Conservation (phyloP, 108 stramenopile genomes). For the Epipyxis sp. region DNA sequence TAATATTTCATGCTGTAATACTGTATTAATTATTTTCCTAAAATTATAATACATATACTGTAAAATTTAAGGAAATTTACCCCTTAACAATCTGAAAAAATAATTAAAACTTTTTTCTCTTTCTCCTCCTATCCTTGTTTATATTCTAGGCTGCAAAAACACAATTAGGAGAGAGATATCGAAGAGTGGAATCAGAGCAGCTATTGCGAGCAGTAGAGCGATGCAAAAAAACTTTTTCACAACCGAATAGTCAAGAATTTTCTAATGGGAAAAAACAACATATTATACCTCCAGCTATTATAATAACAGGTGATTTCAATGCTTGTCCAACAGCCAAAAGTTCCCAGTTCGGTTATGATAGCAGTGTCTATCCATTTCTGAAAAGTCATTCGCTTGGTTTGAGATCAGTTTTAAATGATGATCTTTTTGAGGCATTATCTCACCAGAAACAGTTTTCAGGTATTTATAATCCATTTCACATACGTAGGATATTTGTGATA, state of each 20-base stretch:
- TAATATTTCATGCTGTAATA: no score
- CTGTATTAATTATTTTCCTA: no score
- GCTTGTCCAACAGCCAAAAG: background rate
- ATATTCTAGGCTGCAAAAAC: background rate
- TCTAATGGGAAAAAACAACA: no score
- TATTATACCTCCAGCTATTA: background rate
- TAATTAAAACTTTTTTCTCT: no score
- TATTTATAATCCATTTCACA: background rate
- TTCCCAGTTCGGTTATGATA: background rate
- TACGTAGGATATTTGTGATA: no score
- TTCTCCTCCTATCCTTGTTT: no score
- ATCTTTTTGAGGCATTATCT: background rate
- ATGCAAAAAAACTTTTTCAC: background rate
- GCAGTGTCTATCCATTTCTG: background rate
- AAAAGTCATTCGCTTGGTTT: background rate
- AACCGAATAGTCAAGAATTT: background rate
- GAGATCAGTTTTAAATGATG: constrained; percentile 10
- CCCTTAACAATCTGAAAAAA: no score
- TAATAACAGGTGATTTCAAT: constrained; percentile 21
- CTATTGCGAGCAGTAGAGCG: background rate
- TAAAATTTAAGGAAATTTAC: no score
- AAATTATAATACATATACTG: no score
- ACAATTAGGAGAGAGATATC: background rate
- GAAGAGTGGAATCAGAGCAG: background rate
- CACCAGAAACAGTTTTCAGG: background rate